Conservation (phyloP, 192 early-diverging fungal species). For the Pilobolus umbonatus region DNA sequence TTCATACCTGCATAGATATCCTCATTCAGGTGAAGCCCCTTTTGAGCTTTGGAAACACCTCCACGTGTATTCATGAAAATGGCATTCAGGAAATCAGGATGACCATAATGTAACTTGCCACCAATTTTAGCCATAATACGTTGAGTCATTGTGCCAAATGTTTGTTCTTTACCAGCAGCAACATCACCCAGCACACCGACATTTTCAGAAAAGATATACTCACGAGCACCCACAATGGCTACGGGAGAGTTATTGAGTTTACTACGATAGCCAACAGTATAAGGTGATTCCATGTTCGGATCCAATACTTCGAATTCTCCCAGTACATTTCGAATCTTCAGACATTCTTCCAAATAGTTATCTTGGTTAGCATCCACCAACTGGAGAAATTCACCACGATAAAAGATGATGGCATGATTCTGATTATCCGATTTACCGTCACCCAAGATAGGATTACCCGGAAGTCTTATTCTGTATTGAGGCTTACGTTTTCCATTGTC, state of each 20-base stretch:
- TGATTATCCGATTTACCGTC: slow-evolving; percentile 92
- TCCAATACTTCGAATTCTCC: slow-evolving; percentile 82
- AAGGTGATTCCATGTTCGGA: slow-evolving; percentile 59
- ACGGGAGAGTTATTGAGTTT: slow-evolving; percentile 56
- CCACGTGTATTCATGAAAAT: slow-evolving; percentile 85
- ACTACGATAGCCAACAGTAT: slow-evolving; percentile 57
- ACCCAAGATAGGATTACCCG: slow-evolving; percentile 84
- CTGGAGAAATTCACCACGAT: slow-evolving; percentile 84
- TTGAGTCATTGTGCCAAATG: slow-evolving; percentile 81
- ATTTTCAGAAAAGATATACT: slow-evolving; percentile 85
- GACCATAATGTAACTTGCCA: slow-evolving; percentile 76
- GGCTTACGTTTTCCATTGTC: slow-evolving; percentile 74
- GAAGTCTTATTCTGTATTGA: slow-evolving; percentile 69
- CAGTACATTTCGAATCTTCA: slow-evolving; percentile 83
- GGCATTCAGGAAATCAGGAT: slow-evolving; percentile 87
- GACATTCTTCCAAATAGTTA: slow-evolving; percentile 86
- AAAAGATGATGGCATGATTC: slow-evolving; percentile 80
- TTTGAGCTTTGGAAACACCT: slow-evolving; percentile 85
- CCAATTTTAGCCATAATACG: slow-evolving; percentile 84
- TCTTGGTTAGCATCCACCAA: slow-evolving; percentile 89
- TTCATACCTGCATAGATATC: slow-evolving; percentile 93
- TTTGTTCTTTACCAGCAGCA: slow-evolving; percentile 86
- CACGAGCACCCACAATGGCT: slow-evolving; percentile 82
- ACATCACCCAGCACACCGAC: slow-evolving; percentile 82
- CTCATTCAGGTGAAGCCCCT: slow-evolving; percentile 86